Conservation (phyloP, 2,329 filamentous ascomycete species). For the Cytospora chrysosperma region DNA sequence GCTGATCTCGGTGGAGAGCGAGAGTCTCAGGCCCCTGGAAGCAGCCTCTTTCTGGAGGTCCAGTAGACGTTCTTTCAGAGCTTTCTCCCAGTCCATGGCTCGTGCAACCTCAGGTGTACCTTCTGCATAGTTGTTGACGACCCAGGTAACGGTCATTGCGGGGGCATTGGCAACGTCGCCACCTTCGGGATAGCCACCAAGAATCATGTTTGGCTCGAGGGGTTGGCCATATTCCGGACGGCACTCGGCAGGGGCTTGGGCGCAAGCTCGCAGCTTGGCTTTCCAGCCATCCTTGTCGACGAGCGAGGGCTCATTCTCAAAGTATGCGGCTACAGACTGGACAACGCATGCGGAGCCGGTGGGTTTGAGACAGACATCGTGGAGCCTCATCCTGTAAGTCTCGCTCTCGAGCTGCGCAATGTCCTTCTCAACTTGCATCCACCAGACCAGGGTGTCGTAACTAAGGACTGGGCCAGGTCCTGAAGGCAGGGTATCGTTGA, state of each 20-base stretch:
- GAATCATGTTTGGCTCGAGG: slow-evolving; percentile 77
- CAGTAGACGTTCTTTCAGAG: slow-evolving; percentile 70
- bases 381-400: slow-evolving; percentile 65
- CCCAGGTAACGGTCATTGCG: slow-evolving; percentile 90
- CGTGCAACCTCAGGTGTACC: slow-evolving; percentile 66
- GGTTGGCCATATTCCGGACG: slow-evolving; percentile 88
- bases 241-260: slow-evolving; percentile 77
- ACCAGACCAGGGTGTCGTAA: slow-evolving; percentile 89
- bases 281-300: slow-evolving; percentile 69
- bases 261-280: slow-evolving; percentile 68
- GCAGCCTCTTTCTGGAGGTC: slow-evolving; percentile 78
- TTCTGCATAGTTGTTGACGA: slow-evolving; percentile 79
- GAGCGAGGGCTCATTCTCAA: slow-evolving; percentile 63
- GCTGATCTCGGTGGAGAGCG: slow-evolving; percentile 94
- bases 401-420: slow-evolving; percentile 71
- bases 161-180: slow-evolving; percentile 68
- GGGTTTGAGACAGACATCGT: slow-evolving; percentile 93
- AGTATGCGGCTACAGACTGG: slow-evolving; percentile 90
- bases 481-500: slow-evolving; percentile 73
- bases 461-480: slow-evolving; percentile 75
- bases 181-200: slow-evolving; percentile 73
- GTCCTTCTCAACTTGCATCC: slow-evolving; percentile 84
- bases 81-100: slow-evolving; percentile 87
- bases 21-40: slow-evolving; percentile 77
- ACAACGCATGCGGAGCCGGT: slow-evolving; percentile 86